Percentiles rank a stretch among this genome's conserved stretches.
These are phyloP conservation scores for Eleusine indica DNA, from an alignment of 176 grass and related monocot genomes.

Conservation along the genomic window DNA sequence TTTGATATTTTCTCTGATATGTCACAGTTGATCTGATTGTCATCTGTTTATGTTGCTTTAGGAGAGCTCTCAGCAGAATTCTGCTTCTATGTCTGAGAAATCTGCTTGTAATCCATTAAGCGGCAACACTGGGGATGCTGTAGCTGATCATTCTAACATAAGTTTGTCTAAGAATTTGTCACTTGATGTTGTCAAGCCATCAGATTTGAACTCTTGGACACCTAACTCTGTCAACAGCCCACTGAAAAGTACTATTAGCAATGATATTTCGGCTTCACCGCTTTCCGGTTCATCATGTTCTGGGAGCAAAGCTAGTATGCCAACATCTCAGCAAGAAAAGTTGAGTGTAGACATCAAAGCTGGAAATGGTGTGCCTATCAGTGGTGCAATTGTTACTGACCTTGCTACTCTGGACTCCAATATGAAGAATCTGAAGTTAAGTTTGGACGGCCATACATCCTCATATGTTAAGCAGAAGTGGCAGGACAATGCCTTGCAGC, in stretches of 20 bases:
- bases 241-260: slow-evolving; percentile 41
- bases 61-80: slow-evolving; percentile 55
- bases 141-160: slow-evolving; percentile 39
- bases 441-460: slow-evolving; percentile 45
- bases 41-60: slow-evolving; percentile 51
- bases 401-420: slow-evolving; percentile 46
- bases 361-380: slow-evolving; percentile 41
- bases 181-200: slow-evolving; percentile 39
- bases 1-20: slow-evolving; percentile 32
- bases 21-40: slow-evolving; percentile 17
- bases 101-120: slow-evolving; percentile 57
- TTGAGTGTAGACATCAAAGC: background rate
- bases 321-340: slow-evolving; percentile 49
- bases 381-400: slow-evolving; percentile 36
- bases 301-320: slow-evolving; percentile 39
- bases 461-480: slow-evolving; percentile 46
- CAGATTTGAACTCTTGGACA: slow-evolving; percentile 46
- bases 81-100: slow-evolving; percentile 53
- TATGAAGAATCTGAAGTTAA: slow-evolving; percentile 65
- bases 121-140: slow-evolving; percentile 44
- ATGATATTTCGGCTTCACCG: slow-evolving; percentile 7
- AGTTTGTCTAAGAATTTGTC: slow-evolving; percentile 50
- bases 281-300: slow-evolving; percentile 48
- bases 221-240: slow-evolving; percentile 13
- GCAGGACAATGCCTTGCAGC: slow-evolving; percentile 52